Evolutionary conservation across 495 filamentous ascomycete species (phyloP).

Genomic region (Corynascus novoguineensis): DNA sequence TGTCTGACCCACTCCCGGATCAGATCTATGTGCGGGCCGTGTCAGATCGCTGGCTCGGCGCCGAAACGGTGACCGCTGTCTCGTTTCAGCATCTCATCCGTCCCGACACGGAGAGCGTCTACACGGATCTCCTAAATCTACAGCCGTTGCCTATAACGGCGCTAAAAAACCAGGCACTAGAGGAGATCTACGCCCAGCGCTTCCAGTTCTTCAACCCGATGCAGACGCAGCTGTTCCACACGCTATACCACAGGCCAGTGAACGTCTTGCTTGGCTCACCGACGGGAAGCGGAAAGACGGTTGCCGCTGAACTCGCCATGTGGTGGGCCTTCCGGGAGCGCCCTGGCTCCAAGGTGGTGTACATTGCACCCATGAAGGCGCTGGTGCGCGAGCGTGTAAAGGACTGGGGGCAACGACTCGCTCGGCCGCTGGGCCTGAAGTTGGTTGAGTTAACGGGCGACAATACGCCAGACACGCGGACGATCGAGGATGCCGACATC

Average conservation of each 20-base stretch:
- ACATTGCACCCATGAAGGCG: slow-evolving; percentile 99
- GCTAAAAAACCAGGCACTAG: slow-evolving; percentile 78
- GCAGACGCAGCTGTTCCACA: slow-evolving; percentile 98
- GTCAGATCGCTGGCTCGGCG: slow-evolving; percentile 93
- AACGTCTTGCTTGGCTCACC: slow-evolving; percentile 97
- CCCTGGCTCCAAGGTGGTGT: slow-evolving; percentile 95
- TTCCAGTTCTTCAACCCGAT: slow-evolving; percentile 98
- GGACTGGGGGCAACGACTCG: slow-evolving; percentile 87
- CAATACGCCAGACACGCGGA: slow-evolving; percentile 93
- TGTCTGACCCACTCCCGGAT: slow-evolving; percentile 84
- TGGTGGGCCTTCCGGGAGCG: slow-evolving; percentile 98
- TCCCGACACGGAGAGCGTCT: slow-evolving; percentile 94
- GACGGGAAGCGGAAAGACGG: slow-evolving; percentile 94
- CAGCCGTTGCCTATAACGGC: slow-evolving; percentile 86
- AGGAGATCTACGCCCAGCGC: slow-evolving; percentile 79
- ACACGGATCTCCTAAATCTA: slow-evolving; percentile 87
- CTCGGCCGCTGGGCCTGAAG: slow-evolving; percentile 75
- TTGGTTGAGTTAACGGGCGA: slow-evolving; percentile 97
- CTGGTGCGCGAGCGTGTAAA: slow-evolving; percentile 94
- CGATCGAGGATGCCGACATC: slow-evolving; percentile 91
- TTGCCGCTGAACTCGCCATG: slow-evolving; percentile 97
- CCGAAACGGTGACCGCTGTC: slow-evolving; percentile 90
- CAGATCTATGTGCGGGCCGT: slow-evolving; percentile 95
- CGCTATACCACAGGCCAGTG: slow-evolving; percentile 80
- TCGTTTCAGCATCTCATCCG: slow-evolving; percentile 98